Evolutionary conservation across 1,139 yeast genomes (phyloP), one percentile per base, ranked within the genome.

Genomic region (Pichia sorboxylosa): DNA sequence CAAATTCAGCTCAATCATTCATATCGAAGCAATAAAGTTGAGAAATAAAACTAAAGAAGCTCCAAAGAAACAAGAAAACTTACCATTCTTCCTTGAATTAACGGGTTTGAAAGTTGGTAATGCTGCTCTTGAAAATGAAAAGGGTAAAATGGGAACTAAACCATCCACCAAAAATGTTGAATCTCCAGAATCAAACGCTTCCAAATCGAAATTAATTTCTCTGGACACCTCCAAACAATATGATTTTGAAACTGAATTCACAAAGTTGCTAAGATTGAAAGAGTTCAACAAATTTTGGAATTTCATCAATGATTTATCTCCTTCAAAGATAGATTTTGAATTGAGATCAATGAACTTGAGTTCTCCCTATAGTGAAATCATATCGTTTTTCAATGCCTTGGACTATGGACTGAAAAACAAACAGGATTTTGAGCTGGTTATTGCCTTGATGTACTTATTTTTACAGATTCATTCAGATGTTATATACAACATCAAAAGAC

Each of bases 31-130:
- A 5, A 87, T 92, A 45, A 83, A 74, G 48, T 73, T 71, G 52
- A 71, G 97, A 47, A 85, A 85, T 51, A 90, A 83, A 55, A 96
- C 98, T 8, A 76, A 64, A 38, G 96, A 84, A 49, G 80, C 92
- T 0, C 83, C 92, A 17, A 82, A 82, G 61, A 84, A 78, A 44
- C 87, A 96, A 2, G 81, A 79, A 44, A 69, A 73, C 40, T 73
- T 85, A 1, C 97, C 98, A 8, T 92, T 92, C 58, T 72, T 72
- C 56, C 61, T 92, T 39, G 71, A 74, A 30, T 58, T 78, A 22
- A 54, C 70, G 4, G 85, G 84, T 26, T 73, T 67, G 33, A 63
- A 66, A 15, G 80, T 75, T 33, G 85, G 87, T 36, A 84, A 77
- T 52, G 66, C 73, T 24, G 84, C 85, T 1, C 58, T 69, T 30